Base-by-base conservation (phyloP, 2,329 filamentous ascomycete genomes). In the Xylariaceae sp. region DNA sequence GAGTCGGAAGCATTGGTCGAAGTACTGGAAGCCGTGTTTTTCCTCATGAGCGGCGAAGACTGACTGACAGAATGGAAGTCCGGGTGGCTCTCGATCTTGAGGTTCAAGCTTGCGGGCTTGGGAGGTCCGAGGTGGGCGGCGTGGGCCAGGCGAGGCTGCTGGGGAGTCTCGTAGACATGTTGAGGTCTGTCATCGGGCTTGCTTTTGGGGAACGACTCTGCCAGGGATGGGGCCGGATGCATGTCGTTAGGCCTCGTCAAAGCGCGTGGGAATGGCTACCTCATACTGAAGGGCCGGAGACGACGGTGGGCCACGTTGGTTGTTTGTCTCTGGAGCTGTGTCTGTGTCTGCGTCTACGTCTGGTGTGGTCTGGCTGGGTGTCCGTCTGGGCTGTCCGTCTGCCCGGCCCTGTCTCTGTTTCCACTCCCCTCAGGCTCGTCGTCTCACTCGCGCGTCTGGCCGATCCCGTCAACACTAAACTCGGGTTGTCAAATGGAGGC, bases 11-110 rank as follows among this genome's bases (percentile, higher is more conserved):
- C 75, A 63, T 73, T 74, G 19, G 78, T 80, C 54, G 79, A 79
- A 56, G 75, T 76, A 50, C 79, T 81, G 54, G 78, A 80, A 56
- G 68, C 71, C 34, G 79, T 80, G 62, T 81, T 76, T 65, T 80
- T 79, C 58, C 74, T 68, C 42, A 63, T 54, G 49, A 65, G 66
- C 49, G 65, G 60, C 51, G 66, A 63, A 54, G 66, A 64, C 58
- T 63, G 65, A 55, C 58, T 61, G 57, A 66, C 61, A 45, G 65
- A 65, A 51, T 50, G 41, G 40, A 42, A 55, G 51, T 60, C 57
- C 45, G 61, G 60, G 52, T 57, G 60, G 57, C 60, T 65, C 37
- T 64, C 63, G 55, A 63, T 58, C 46, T 60, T 65, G 61, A 65
- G 59, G n/a, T n/a, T n/a, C n/a, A n/a, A n/a, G n/a, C n/a, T n/a